phyloP scores from a whole-genome alignment of 192 early-diverging fungal species.

The Coemansia sp. region DNA sequence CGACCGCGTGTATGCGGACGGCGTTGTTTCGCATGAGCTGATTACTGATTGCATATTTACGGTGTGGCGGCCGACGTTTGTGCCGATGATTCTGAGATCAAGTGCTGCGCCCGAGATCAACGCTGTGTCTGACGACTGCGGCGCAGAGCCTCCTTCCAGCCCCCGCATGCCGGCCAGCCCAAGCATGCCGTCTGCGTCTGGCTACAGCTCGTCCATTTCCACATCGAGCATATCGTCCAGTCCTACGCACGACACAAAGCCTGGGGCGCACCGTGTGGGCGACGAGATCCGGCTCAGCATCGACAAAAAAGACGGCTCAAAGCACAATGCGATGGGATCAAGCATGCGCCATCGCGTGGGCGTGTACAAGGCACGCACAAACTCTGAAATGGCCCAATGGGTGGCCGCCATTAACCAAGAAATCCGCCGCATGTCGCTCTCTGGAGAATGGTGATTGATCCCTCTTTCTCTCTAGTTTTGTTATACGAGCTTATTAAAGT shows the following conservation, averaged over 20 bases:
- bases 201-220: conserved; percentile 32
- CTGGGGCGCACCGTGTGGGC: conserved; percentile 33
- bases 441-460: conserved; percentile 28
- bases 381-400: conserved; percentile 56
- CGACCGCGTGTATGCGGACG: conserved; percentile 50
- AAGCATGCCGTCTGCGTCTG: neutral
- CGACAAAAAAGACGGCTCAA: conserved; percentile 18
- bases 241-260: conserved; percentile 11
- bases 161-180: conserved; percentile 9
- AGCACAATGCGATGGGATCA: conserved; percentile 24
- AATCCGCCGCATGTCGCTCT: conserved; percentile 47
- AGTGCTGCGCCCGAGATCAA: conserved; percentile 7
- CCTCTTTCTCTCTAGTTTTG: neutral
- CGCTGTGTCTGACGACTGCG: neutral
- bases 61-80: conserved; percentile 49
- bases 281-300: conserved; percentile 25
- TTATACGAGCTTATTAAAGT: no score
- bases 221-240: conserved; percentile 19
- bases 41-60: conserved; percentile 51
- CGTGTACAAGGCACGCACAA: conserved; percentile 50
- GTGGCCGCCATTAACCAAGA: conserved; percentile 55
- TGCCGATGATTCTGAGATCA: conserved; percentile 28
- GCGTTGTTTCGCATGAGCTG: conserved; percentile 43
- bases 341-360: conserved; percentile 37
- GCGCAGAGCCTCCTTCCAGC: neutral